Evolutionary conservation across 805 yeast genomes (phyloP).

Genomic region (Blastobotrys peoriensis): DNA sequence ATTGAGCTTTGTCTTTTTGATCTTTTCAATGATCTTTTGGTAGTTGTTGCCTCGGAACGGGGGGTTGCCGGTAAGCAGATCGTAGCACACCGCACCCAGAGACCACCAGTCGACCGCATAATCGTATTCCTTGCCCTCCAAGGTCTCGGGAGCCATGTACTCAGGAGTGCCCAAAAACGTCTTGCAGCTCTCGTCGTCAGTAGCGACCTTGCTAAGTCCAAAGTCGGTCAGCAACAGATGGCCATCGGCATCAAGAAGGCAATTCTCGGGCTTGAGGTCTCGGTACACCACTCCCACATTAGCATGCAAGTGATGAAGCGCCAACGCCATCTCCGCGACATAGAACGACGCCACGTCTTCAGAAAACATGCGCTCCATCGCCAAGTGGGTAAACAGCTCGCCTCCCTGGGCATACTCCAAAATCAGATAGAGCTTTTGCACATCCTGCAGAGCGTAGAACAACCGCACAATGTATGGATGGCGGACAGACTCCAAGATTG

Average conservation of each 20-base stretch:
- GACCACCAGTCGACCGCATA: slow-evolving; percentile 91
- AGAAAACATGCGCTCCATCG: slow-evolving; percentile 39
- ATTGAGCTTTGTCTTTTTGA: slow-evolving; percentile 54
- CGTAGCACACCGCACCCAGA: slow-evolving; percentile 72
- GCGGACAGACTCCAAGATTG: slow-evolving; percentile 61
- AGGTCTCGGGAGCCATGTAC: slow-evolving; percentile 86
- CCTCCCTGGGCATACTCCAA: slow-evolving; percentile 87
- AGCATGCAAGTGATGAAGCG: slow-evolving; percentile 64
- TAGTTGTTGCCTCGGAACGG: slow-evolving; percentile 84
- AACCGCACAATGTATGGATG: slow-evolving; percentile 80
- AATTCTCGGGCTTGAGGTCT: slow-evolving; percentile 86
- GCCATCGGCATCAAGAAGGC: slow-evolving; percentile 69
- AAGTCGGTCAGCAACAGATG: slow-evolving; percentile 81
- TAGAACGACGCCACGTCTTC: slow-evolving; percentile 72
- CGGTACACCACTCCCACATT: slow-evolving; percentile 77
- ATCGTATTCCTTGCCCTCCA: slow-evolving; percentile 71
- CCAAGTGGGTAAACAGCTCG: slow-evolving; percentile 64
- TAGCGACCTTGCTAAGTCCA: slow-evolving; percentile 54
- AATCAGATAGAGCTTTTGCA: slow-evolving; percentile 64
- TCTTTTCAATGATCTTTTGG: slow-evolving; percentile 68
- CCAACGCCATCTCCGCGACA: slow-evolving; percentile 74
- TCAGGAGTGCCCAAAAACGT: slow-evolving; percentile 74
- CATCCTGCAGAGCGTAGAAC: slow-evolving; percentile 79
- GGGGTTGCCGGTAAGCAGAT: slow-evolving; percentile 78
- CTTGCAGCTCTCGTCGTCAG: slow-evolving; percentile 39